Evolutionary conservation across 1,284 basidiomycete species (phyloP), one percentile per base, ranked within the genome.

Genomic region (Mycosarcoma maydis): DNA sequence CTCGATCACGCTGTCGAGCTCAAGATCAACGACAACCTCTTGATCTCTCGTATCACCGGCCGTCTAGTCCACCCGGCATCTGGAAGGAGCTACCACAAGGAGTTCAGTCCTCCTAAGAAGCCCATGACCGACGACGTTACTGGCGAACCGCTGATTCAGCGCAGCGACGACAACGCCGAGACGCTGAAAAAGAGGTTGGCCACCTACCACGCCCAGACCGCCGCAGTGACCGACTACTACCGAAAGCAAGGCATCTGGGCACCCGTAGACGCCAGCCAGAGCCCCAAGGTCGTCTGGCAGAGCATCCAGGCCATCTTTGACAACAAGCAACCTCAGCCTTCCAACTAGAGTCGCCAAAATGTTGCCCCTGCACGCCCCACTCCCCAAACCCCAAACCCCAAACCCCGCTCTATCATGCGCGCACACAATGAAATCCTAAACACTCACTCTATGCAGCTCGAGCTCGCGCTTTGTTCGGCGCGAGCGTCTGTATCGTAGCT

Each of bases 181-280:
- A 92, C 95, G 13, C 87, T 98, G 51, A 88, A 89, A 77, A 97
- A 95, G 85, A 90, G 95, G 45, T 86, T 98, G 51, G 77, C 82
- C 8, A 89, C 92, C 13, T 98, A 91, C 87, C 95, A 98, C 85
- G 84, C 86, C 49, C 94, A 96, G 84, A 98, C 95, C 20, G 90
- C 90, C 4, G 94, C 94, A 27, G 95, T 98, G 24, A 91, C 94
- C n/a, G 92, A 92, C 50, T 97, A 96, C 86, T 98, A 98, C 88
- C 91, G 90, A 84, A 86, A 87, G 74, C 90, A 92, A 78, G 90
- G 91, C 67, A 81, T 82, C 55, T 76, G 81, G 78, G 41, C 51
- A 9, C 90, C 90, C 39, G 87, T 98, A 71, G 95, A 98, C 81
- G 95, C 94, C 56, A 90, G 94, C 24, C 95, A 98, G 85, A 88